A percentile compares a stretch with the other conserved stretches of the same genome.
These are phyloP conservation scores for Mycena olivaceomarginata DNA, from an alignment of 768 basidiomycete species.

Conservation along the genomic window DNA sequence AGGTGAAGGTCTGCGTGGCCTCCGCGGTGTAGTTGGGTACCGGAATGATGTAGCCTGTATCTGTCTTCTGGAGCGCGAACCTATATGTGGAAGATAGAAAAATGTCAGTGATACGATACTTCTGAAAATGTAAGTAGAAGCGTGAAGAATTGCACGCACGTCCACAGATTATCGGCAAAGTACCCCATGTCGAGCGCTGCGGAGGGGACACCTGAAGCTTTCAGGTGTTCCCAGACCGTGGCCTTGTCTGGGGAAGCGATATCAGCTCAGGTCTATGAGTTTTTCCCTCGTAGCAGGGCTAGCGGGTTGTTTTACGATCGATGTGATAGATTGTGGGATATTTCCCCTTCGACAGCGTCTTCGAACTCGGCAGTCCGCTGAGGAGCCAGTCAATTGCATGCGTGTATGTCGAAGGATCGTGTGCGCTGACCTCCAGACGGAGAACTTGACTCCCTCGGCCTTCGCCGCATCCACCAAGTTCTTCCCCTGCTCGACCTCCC, in stretches of 20 bases:
- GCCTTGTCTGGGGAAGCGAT: neutral
- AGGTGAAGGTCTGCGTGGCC: conserved; percentile 33
- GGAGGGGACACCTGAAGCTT: neutral
- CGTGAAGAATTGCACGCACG: neutral
- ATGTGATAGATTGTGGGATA: neutral
- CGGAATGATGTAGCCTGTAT: conserved; percentile 18
- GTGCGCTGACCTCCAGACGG: conserved; percentile 51
- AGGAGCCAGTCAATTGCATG: neutral
- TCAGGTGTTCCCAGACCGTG: neutral
- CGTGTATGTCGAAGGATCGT: neutral
- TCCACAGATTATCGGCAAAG: neutral
- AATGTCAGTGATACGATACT: neutral
- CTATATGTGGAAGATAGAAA: neutral
- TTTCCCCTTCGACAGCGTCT: neutral
- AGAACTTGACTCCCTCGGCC: conserved; percentile 48
- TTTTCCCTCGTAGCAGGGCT: neutral
- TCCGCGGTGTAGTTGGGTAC: conserved; percentile 21
- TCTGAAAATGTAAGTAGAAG: neutral
- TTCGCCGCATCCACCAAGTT: conserved; percentile 53
- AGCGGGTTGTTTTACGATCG: neutral
- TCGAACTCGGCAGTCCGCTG: conserved; percentile 2
- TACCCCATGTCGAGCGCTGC: neutral
- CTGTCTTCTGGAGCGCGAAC: conserved; percentile 21
- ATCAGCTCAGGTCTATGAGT: too few relatives aligned
- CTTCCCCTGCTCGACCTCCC: conserved; percentile 51